Conservation (phyloP, 2,329 filamentous ascomycete genomes). For the Calonectria pteridis region DNA sequence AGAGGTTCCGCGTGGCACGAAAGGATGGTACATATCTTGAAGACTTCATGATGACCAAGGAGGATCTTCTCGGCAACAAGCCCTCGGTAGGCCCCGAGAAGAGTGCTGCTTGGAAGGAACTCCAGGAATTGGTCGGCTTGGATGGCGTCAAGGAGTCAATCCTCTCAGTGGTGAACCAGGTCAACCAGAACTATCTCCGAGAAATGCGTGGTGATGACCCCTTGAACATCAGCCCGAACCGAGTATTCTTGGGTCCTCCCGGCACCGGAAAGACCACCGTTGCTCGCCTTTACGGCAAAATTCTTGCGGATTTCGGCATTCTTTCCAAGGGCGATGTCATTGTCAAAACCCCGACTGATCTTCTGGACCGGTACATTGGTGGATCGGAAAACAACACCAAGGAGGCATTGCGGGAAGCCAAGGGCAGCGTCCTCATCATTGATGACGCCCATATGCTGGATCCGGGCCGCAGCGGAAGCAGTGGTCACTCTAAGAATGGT, state of each 20-base stretch:
- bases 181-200: conserved; percentile 73
- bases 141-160: conserved; percentile 68
- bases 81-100: conserved; percentile 65
- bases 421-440: conserved; percentile 81
- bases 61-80: conserved; percentile 78
- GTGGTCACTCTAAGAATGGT: conserved; percentile 47
- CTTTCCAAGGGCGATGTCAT: conserved; percentile 67
- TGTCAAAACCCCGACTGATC: conserved; percentile 79
- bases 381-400: conserved; percentile 79
- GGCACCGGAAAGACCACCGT: conserved; percentile 82
- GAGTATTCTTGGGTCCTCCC: conserved; percentile 77
- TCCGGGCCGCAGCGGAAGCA: conserved; percentile 49
- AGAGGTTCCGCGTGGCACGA: conserved; percentile 60
- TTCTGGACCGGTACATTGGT: conserved; percentile 73
- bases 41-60: conserved; percentile 59
- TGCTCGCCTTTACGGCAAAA: conserved; percentile 76
- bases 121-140: conserved; percentile 71
- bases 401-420: conserved; percentile 72
- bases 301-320: conserved; percentile 75
- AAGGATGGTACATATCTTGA: conserved; percentile 40
- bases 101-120: conserved; percentile 68
- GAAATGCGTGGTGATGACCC: conserved; percentile 71
- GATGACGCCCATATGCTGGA: conserved; percentile 81
- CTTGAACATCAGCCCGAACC: conserved; percentile 72
- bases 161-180: conserved; percentile 59